Conservation (phyloP, 108 stramenopile genomes). For the Pseudonitzschia multistriata region DNA sequence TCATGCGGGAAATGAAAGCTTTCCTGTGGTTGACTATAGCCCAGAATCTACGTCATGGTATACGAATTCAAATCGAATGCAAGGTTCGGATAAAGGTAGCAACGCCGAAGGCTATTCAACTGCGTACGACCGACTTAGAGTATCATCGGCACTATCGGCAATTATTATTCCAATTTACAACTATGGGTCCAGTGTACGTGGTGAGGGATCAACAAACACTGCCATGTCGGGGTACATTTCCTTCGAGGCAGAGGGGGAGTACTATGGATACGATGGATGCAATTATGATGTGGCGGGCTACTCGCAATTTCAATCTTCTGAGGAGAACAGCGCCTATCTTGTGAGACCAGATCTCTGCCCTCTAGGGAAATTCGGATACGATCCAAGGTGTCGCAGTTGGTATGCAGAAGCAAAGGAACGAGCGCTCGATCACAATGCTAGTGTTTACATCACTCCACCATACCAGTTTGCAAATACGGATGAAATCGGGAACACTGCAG, state of each 20-base stretch:
- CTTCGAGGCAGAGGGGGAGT: slow-evolving; percentile 56
- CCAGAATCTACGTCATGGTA: slow-evolving; percentile 53
- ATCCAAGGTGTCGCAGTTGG: slow-evolving; percentile 46
- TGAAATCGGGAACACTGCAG: slow-evolving; percentile 17
- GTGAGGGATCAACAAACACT: neutral
- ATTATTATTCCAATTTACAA: slow-evolving; percentile 56
- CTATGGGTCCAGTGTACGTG: slow-evolving; percentile 11
- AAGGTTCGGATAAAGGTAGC: slow-evolving; percentile 28
- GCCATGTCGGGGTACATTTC: slow-evolving; percentile 30
- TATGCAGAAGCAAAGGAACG: slow-evolving; percentile 23
- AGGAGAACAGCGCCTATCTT: slow-evolving; percentile 39
- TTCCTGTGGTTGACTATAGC: slow-evolving; percentile 24
- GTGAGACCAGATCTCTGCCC: slow-evolving; percentile 54
- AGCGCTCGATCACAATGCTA: neutral
- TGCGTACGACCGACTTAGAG: slow-evolving; percentile 50
- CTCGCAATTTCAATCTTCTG: slow-evolving; percentile 35
- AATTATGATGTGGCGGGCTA: slow-evolving; percentile 18
- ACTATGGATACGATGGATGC: slow-evolving; percentile 49
- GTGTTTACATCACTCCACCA: slow-evolving; percentile 25
- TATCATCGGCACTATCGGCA: slow-evolving; percentile 36
- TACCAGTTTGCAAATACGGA: slow-evolving; percentile 23
- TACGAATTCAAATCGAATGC: slow-evolving; percentile 29
- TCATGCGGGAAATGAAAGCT: slow-evolving; percentile 31
- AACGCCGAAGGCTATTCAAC: slow-evolving; percentile 42
- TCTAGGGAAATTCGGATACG: slow-evolving; percentile 53